These are phyloP conservation scores for Septoria linicola DNA, from an alignment of 2,329 filamentous ascomycete genomes.

Conservation along the genomic window DNA sequence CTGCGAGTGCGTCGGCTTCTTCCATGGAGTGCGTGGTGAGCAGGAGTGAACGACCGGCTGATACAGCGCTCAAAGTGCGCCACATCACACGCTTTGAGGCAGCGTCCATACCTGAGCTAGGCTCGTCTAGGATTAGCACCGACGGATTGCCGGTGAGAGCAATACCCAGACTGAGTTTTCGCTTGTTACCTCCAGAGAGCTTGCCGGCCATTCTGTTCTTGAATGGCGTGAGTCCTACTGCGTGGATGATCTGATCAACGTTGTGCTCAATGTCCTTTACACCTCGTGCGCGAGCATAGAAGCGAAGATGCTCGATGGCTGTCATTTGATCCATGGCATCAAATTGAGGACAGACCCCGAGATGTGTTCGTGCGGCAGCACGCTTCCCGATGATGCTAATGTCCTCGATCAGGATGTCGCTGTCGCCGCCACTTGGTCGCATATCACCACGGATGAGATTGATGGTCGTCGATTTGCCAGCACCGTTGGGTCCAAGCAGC, in stretches of 20 bases:
- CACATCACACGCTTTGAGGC: constrained; percentile 92
- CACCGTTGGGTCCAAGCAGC: constrained; percentile 84
- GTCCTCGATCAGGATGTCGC: constrained; percentile 78
- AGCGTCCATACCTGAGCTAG: constrained; percentile 83
- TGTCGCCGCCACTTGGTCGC: constrained; percentile 66
- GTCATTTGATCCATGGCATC: constrained; percentile 87
- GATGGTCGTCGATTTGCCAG: constrained; percentile 88
- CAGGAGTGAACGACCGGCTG: constrained; percentile 75
- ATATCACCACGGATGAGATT: constrained; percentile 87
- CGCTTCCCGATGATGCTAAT: constrained; percentile 71
- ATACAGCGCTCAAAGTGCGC: constrained; percentile 73
- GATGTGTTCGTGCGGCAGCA: constrained; percentile 68
- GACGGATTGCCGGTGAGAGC: constrained; percentile 89
- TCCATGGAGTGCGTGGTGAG: constrained; percentile 95
- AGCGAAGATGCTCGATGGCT: constrained; percentile 77
- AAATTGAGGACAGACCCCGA: constrained; percentile 84
- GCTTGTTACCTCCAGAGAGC: constrained; percentile 86
- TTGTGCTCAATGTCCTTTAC: constrained; percentile 74
- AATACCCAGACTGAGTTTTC: constrained; percentile 86
- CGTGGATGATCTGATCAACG: constrained; percentile 72
- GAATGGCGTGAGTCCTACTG: constrained; percentile 74
- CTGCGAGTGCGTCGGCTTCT: constrained; percentile 85
- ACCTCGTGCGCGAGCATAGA: constrained; percentile 83
- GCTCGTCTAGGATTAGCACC: constrained; percentile 85
- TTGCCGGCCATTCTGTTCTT: constrained; percentile 71